Evolutionary conservation across 179 eudicot species (phyloP).

Genomic region (Vitellaria paradoxa): DNA sequence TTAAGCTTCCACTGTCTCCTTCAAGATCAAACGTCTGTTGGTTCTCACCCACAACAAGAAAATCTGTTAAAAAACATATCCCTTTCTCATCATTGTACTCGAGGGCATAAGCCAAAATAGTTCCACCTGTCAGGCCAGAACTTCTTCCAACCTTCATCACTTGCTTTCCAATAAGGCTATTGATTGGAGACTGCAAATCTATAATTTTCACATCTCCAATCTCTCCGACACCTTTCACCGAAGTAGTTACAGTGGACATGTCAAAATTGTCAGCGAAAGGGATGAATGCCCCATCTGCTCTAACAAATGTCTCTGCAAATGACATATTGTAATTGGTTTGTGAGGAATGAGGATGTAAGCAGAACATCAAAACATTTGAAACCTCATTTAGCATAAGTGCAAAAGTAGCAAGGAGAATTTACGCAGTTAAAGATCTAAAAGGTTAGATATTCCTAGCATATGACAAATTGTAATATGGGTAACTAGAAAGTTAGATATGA

Average conservation of each 20-base stretch:
- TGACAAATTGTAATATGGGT: not conserved
- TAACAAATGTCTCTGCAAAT: constrained; percentile 90
- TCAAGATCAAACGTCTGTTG: constrained; percentile 97
- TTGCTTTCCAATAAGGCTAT: constrained; percentile 76
- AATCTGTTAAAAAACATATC: constrained; percentile 93
- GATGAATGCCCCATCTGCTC: constrained; percentile 99
- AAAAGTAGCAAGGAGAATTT: constrained; percentile 1
- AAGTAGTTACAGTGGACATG: constrained; percentile 75
- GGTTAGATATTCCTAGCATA: not conserved
- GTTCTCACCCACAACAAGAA: constrained; percentile 94
- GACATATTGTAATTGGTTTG: constrained; percentile 3
- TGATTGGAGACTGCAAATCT: constrained; percentile 85
- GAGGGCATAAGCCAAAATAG: constrained; percentile 86
- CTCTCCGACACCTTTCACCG: constrained; percentile 88
- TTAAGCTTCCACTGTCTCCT: constrained; percentile 97
- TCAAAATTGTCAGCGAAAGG: constrained; percentile 93
- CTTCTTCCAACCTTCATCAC: constrained; percentile 98
- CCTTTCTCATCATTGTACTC: constrained; percentile 99
- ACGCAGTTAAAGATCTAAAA: not conserved
- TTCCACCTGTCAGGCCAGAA: constrained; percentile 89
- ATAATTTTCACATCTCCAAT: constrained; percentile 81
- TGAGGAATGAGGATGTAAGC: not conserved
- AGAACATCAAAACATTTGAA: not conserved
- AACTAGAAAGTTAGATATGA: not conserved
- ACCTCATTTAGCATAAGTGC: not conserved